Conservation (phyloP, 2,329 filamentous ascomycete genomes). For the Ophiosphaerella narmari region DNA sequence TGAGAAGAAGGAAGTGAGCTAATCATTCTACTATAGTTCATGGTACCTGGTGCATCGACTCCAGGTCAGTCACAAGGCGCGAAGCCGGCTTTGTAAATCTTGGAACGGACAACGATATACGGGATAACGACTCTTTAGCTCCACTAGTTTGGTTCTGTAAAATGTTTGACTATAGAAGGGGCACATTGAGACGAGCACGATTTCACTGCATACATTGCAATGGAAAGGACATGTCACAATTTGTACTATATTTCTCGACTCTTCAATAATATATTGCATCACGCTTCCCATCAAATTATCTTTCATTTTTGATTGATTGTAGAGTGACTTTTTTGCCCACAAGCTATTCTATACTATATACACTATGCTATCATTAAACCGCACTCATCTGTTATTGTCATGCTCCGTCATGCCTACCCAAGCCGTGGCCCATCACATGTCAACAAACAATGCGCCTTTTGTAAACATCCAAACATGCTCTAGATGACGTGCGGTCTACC, state of each 20-base stretch:
- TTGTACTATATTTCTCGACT: conserved; percentile 39
- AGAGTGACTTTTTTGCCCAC: conserved; percentile 18
- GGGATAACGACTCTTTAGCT: neutral
- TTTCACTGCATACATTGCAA: conserved; percentile 20
- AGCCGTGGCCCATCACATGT: conserved; percentile 24
- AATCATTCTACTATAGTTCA: conserved; percentile 29
- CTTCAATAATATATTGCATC: conserved; percentile 30
- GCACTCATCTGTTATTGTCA: conserved; percentile 15
- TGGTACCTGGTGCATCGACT: conserved; percentile 36
- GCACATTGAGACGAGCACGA: conserved; percentile 7
- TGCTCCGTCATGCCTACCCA: conserved; percentile 21
- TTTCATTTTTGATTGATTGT: neutral
- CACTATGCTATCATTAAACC: conserved; percentile 25
- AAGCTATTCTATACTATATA: conserved; percentile 41
- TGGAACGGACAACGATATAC: neutral
- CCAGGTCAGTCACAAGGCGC: conserved; percentile 32
- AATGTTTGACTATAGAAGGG: conserved; percentile 28
- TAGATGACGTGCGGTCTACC: conserved; percentile 21
- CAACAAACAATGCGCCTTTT: conserved; percentile 30
- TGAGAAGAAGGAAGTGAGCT: conserved; percentile 6
- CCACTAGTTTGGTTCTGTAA: neutral
- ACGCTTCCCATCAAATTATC: neutral
- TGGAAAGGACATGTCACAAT: conserved; percentile 13
- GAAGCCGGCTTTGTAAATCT: conserved; percentile 41
- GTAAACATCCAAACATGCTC: conserved; percentile 22